Evolutionary conservation across 2,329 filamentous ascomycete species (phyloP), one percentile per base, ranked within the genome.

Genomic region (Cordyceps farinosa): DNA sequence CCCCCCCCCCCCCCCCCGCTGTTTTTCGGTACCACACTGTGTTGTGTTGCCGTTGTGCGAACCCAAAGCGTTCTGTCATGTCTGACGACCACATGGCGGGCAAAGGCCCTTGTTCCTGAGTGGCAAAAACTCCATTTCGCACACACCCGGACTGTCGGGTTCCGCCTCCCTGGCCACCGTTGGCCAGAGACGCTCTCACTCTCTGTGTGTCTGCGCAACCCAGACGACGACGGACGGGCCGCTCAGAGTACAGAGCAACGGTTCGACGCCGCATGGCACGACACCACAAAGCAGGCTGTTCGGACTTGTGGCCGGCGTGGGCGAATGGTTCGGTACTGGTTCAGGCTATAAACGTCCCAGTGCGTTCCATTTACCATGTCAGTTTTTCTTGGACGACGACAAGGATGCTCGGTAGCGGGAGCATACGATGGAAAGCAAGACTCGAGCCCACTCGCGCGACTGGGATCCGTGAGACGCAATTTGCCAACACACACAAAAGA

Each of bases 401-500:
- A 45, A 44, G 53, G 53, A 34, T 56, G 6, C 15, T 27, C 9
- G 40, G 38, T 56, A 56, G 22, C 40, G 40, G 44, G 34, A 54
- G 17, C 34, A 13, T 15, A 30, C 27, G 30, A 32, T 56, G 40
- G 32, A 36, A 32, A 44, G 36, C 52, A 22, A 52, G 50, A 47
- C n/a, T 27, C 32, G 38, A 45, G 53, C 40, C 53, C 45, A 48
- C 45, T 27, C n/a, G 22, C 22, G 36, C 29, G n/a, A 29, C 50
- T 32, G 36, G 42, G 42, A 61, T 51, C n/a, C 47, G 36, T 38
- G 27, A 10, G 30, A 61, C 42, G 59, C 17, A 61, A 53, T 45
- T 53, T 61, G 22, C 59, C 38, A 51, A 44, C 40, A 38, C 40
- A 38, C 45, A 53, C 40, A 54, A 47, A 30, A 55, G 53, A 55